Conservation (phyloP, 345 rosid genomes). For the Citrus medica region DNA sequence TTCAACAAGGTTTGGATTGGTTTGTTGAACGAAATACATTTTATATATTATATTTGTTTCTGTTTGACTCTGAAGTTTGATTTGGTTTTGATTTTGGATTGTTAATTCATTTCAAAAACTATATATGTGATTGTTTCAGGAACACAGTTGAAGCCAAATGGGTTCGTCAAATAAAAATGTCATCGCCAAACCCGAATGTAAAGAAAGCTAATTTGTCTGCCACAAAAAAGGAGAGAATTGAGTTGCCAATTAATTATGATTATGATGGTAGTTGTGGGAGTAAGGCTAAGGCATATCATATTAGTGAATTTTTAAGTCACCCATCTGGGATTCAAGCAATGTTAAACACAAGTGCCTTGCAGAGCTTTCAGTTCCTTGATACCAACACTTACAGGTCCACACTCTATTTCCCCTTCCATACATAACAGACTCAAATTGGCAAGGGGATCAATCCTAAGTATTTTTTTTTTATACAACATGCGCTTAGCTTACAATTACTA, state of each 20-base stretch:
- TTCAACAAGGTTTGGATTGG: too few relatives aligned
- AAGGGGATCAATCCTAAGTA: too few relatives aligned
- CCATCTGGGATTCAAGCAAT: slow-evolving; percentile 70
- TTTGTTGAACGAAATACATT: too few relatives aligned
- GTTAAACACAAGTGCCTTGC: slow-evolving; percentile 61
- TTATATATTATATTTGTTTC: too few relatives aligned
- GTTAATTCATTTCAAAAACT: too few relatives aligned
- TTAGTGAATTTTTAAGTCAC: slow-evolving; percentile 58
- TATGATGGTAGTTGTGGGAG: slow-evolving; percentile 14
- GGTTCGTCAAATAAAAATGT: neutral
- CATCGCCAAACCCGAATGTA: slow-evolving; percentile 14
- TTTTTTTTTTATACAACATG: neutral
- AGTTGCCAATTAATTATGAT: slow-evolving; percentile 31
- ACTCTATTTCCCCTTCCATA: neutral
- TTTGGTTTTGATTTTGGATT: too few relatives aligned
- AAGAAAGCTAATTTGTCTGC: slow-evolving; percentile 73
- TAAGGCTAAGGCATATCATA: slow-evolving; percentile 32
- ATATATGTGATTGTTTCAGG: neutral
- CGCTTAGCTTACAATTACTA: neutral
- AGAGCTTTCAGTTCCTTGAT: slow-evolving; percentile 50
- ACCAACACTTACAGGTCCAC: slow-evolving; percentile 59
- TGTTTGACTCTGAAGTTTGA: too few relatives aligned
- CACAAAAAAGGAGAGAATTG: slow-evolving; percentile 50
- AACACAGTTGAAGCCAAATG: slow-evolving; percentile 2
- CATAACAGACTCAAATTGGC: neutral